These are phyloP conservation scores for Phytophthora colocasiae DNA, from an alignment of 352 stramenopile genomes.

Conservation along the genomic window DNA sequence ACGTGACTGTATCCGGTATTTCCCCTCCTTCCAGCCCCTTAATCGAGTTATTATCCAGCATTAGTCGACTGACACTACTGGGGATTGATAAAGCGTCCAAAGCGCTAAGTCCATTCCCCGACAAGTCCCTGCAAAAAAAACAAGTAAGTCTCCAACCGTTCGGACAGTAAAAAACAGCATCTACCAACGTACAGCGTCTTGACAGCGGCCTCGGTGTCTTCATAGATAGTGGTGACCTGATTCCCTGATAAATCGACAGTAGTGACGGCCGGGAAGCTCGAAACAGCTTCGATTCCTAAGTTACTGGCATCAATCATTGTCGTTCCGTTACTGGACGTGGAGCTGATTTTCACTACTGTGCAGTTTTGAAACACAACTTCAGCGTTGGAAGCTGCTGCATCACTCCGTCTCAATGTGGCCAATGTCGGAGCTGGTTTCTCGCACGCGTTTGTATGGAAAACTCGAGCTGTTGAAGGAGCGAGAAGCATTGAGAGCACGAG, in stretches of 20 bases:
- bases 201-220: constrained; percentile 28
- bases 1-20: constrained; percentile 31
- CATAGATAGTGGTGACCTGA: constrained; percentile 39
- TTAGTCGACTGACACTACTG: constrained; percentile 27
- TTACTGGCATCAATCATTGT: constrained; percentile 35
- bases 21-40: constrained; percentile 21
- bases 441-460: constrained; percentile 23
- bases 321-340: constrained; percentile 34
- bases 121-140: constrained; percentile 31
- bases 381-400: constrained; percentile 14
- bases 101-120: constrained; percentile 34
- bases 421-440: constrained; percentile 35
- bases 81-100: constrained; percentile 38
- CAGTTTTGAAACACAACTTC: constrained; percentile 46
- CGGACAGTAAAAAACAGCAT: constrained; percentile 10
- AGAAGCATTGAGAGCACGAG: constrained; percentile 16
- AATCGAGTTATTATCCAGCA: constrained; percentile 39
- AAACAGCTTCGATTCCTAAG: constrained; percentile 34
- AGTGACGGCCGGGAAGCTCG: constrained; percentile 40
- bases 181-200: constrained; percentile 39
- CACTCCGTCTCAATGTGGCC: constrained; percentile 29
- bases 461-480: not conserved
- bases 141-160: not conserved
- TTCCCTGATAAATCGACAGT: constrained; percentile 36
- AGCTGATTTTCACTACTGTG: constrained; percentile 33